phyloP scores from a whole-genome alignment of 2,329 filamentous ascomycete species.

The Alternaria novae-zelandiae region DNA sequence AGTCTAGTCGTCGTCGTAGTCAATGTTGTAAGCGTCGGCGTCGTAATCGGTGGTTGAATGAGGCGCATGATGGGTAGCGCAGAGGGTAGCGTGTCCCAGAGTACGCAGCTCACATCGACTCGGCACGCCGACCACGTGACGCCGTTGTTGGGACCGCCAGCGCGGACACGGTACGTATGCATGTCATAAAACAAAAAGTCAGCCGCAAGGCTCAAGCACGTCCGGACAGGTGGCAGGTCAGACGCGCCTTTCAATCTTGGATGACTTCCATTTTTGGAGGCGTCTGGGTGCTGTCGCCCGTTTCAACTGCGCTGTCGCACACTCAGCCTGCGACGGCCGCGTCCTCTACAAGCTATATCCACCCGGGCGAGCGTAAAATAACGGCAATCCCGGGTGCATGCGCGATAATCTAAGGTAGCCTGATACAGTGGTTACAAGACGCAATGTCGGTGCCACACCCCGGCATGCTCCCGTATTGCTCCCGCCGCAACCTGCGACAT shows the following conservation, averaged over 20 bases:
- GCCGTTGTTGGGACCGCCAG: background rate
- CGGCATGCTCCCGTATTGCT: constrained; percentile 10
- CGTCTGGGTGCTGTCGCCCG: background rate
- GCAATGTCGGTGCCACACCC: constrained; percentile 20
- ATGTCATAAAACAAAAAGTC: background rate
- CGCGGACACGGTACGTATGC: background rate
- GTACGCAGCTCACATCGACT: background rate
- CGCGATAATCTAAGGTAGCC: constrained; percentile 21
- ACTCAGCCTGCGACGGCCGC: constrained; percentile 1
- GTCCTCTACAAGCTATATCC: background rate
- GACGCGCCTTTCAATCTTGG: background rate
- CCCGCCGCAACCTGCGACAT: constrained; percentile 21
- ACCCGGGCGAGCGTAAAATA: constrained; percentile 11
- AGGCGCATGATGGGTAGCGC: background rate
- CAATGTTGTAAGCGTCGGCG: background rate
- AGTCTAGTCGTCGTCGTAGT: no score
- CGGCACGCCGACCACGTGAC: background rate
- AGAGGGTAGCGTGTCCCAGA: background rate
- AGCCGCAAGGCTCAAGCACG: background rate
- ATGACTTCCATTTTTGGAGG: background rate
- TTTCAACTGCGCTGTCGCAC: background rate
- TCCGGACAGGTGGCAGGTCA: background rate
- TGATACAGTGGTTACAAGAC: constrained; percentile 31
- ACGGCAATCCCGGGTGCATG: constrained; percentile 8
- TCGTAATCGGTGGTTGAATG: background rate